Conservation (phyloP, 2,329 filamentous ascomycete genomes). For the Colletotrichum higginsianum region DNA sequence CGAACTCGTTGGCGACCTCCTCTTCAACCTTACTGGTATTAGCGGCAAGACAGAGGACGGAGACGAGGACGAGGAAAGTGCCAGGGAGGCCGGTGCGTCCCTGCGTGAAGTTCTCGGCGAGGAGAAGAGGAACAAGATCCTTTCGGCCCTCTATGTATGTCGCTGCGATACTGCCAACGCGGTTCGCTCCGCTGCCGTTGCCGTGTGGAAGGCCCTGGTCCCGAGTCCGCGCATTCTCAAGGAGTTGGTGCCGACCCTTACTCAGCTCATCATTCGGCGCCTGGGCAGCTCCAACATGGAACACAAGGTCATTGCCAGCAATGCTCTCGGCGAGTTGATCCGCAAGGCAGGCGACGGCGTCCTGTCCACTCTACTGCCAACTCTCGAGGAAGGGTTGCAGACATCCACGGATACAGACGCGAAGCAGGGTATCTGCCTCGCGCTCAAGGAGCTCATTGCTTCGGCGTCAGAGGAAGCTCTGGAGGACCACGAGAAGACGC, state of each 20-base stretch:
- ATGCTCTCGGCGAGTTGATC: constrained; percentile 95
- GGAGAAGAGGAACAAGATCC: constrained; percentile 95
- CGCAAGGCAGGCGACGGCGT: constrained; percentile 97
- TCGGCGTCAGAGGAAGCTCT: constrained; percentile 90
- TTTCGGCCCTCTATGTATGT: constrained; percentile 98
- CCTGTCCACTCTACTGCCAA: constrained; percentile 87
- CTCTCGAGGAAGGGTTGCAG: constrained; percentile 91
- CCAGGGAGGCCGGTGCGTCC: constrained; percentile 91
- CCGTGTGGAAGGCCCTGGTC: constrained; percentile 97
- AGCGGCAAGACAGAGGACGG: constrained; percentile 83
- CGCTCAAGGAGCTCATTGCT: constrained; percentile 91
- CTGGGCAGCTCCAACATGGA: constrained; percentile 98
- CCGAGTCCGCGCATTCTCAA: constrained; percentile 93
- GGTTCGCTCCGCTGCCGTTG: constrained; percentile 90
- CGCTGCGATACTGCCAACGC: constrained; percentile 95
- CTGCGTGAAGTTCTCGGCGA: constrained; percentile 94
- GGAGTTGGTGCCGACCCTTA: constrained; percentile 94
- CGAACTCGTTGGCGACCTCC: constrained; percentile 93
- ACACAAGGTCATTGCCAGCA: constrained; percentile 98
- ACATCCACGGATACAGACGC: constrained; percentile 92
- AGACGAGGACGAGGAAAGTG: constrained; percentile 82
- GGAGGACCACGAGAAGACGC: constrained; percentile 93
- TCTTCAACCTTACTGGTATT: constrained; percentile 98
- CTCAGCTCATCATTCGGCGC: constrained; percentile 93
- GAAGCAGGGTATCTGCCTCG: constrained; percentile 97